Percentiles rank a stretch among this genome's conserved stretches.
These are phyloP conservation scores for Prunus mume DNA, from an alignment of 306 rosid genomes.

Conservation along the genomic window DNA sequence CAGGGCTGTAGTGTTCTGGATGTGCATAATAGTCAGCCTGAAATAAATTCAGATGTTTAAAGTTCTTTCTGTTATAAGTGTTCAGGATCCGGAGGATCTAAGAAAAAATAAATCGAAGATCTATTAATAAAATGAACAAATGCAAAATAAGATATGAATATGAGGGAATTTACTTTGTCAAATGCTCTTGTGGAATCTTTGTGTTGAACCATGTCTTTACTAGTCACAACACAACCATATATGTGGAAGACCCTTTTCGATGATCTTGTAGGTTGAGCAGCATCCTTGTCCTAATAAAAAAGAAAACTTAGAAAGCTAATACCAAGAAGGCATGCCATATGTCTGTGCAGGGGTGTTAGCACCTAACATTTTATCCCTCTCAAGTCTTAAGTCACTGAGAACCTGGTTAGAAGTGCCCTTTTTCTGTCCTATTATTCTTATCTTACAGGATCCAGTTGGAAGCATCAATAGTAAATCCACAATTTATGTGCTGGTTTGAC, in stretches of 20 bases:
- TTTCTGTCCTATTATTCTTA: not conserved
- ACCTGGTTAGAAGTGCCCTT: not conserved
- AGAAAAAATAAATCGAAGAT: not conserved
- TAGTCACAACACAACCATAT: conserved; percentile 81
- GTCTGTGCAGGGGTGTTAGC: not conserved
- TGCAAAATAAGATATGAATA: not conserved
- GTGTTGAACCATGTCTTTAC: conserved; percentile 75
- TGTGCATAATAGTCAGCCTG: conserved; percentile 93
- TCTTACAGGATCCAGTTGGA: not conserved
- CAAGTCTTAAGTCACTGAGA: not conserved
- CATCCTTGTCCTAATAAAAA: conserved; percentile 50
- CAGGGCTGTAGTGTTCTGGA: conserved; percentile 82
- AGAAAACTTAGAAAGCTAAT: not conserved
- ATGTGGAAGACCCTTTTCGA: conserved; percentile 83
- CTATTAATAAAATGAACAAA: not conserved
- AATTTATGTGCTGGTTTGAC: not conserved
- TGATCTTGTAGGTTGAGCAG: conserved; percentile 33
- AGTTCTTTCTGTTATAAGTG: not conserved
- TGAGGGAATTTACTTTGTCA: conserved; percentile 63
- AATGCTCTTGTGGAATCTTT: conserved; percentile 48
- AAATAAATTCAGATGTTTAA: conserved; percentile 8
- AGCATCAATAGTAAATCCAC: not conserved
- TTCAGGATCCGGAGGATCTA: not conserved
- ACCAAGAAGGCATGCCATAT: not conserved
- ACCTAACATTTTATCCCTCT: not conserved